Conservation (phyloP, 2,329 filamentous ascomycete genomes). For the Aspergillus sp. region DNA sequence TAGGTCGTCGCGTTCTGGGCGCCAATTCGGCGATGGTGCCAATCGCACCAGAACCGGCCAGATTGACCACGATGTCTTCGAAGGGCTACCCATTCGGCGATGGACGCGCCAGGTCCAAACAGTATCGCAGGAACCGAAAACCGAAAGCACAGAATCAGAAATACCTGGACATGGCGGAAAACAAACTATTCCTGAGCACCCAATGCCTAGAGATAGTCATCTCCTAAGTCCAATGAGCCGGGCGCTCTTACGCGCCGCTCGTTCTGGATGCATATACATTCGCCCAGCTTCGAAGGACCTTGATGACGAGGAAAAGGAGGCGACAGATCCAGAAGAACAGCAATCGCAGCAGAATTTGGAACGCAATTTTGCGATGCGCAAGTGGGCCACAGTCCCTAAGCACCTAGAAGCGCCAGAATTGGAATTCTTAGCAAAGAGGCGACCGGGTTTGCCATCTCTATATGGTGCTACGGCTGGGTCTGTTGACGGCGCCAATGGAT, state of each 20-base stretch:
- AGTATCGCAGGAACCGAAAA: slow-evolving; percentile 64
- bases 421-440: slow-evolving; percentile 62
- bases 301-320: slow-evolving; percentile 39
- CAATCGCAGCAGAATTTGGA: slow-evolving; percentile 31
- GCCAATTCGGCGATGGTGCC: slow-evolving; percentile 52
- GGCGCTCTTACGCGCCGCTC: slow-evolving; percentile 76
- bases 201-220: slow-evolving; percentile 84
- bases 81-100: slow-evolving; percentile 84
- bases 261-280: slow-evolving; percentile 75
- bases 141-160: slow-evolving; percentile 54
- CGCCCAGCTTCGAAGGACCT: slow-evolving; percentile 54
- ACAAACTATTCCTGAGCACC: slow-evolving; percentile 64
- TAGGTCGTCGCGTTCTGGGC: slow-evolving; percentile 57
- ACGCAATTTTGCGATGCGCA: slow-evolving; percentile 56
- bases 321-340: slow-evolving; percentile 36
- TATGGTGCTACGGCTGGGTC: slow-evolving; percentile 38
- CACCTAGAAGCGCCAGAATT: slow-evolving; percentile 59
- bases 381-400: slow-evolving; percentile 59
- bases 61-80: slow-evolving; percentile 65
- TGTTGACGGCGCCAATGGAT: slow-evolving; percentile 30
- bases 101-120: slow-evolving; percentile 74
- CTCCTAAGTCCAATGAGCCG: slow-evolving; percentile 77
- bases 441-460: slow-evolving; percentile 58
- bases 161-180: slow-evolving; percentile 28
- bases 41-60: slow-evolving; percentile 47